A percentile compares a stretch with the other conserved stretches of the same genome.
These are phyloP conservation scores for Blastomyces gilchristii DNA, from an alignment of 2,329 filamentous ascomycete genomes.

Conservation along the genomic window DNA sequence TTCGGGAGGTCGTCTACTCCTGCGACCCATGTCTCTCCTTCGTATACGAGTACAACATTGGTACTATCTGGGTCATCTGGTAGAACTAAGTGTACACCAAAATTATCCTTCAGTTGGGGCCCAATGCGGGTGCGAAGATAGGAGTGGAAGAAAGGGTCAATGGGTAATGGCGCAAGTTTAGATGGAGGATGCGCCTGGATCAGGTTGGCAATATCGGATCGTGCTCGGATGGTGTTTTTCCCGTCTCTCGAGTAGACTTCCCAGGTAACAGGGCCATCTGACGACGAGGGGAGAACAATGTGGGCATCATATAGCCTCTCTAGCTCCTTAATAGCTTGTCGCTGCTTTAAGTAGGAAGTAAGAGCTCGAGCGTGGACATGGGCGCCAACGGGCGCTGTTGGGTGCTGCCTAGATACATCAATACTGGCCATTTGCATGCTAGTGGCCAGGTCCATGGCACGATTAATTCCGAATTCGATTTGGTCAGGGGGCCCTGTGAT, in stretches of 20 bases:
- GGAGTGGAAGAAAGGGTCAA: constrained; percentile 42
- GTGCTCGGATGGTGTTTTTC: constrained; percentile 55
- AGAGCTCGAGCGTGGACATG: constrained; percentile 73
- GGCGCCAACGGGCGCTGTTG: constrained; percentile 59
- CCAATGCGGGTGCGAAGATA: constrained; percentile 35
- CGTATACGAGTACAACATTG: constrained; percentile 42
- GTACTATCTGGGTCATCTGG: constrained; percentile 35
- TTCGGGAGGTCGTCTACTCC: constrained; percentile 44
- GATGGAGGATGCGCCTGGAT: constrained; percentile 40
- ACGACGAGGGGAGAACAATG: constrained; percentile 65
- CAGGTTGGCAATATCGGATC: constrained; percentile 41
- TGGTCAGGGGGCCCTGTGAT: constrained; percentile 69
- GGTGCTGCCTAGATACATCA: constrained; percentile 71
- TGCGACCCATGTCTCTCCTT: constrained; percentile 29
- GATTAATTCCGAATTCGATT: constrained; percentile 65
- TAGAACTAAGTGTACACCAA: constrained; percentile 40
- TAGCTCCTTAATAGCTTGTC: constrained; percentile 69
- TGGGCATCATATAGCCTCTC: constrained; percentile 73
- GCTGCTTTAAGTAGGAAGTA: constrained; percentile 76
- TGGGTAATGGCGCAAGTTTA: constrained; percentile 34
- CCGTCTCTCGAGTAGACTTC: constrained; percentile 78
- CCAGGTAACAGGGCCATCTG: constrained; percentile 64
- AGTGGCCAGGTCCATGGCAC: constrained; percentile 77
- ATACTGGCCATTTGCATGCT: constrained; percentile 76
- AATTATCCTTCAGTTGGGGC: constrained; percentile 32